Base-by-base conservation (phyloP, 78 protist species). In the Emiliania huxleyi region DNA sequence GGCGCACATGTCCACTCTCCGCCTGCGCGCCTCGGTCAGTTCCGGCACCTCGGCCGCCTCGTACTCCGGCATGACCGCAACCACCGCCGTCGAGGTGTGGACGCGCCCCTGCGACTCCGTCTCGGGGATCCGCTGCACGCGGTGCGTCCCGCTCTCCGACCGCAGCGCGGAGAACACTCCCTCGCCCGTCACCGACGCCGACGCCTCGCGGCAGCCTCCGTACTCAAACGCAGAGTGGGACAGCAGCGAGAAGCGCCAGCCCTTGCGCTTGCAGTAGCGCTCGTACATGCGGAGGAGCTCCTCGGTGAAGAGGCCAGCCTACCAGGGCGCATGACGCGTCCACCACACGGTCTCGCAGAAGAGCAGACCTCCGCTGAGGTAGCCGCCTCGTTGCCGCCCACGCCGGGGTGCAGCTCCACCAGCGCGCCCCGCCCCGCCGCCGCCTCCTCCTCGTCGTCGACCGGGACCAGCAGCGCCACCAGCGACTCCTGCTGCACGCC, bases 101-200 rank as follows among this genome's bases (percentile, higher is more conserved):
- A 97, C 93, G 25, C 98, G 42, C 45, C 98, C 99, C 23, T 38
- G 87, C 2, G 93, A 49, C 46, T 98, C 99, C 0, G 98, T 98
- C 12, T 25, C 97, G 5, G 99, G 99, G 0, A 98, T 96, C 37
- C 99, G 87, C 91, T 98, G 99, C 23, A 98, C 98, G 3, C 99
- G 96, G 48, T 98, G 99, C n/a, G 95, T 97, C 26, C 99, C 99
- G 1, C 90, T 52, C 73, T 98, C 99, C 33, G 56, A 56, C n/a
- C 93, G 90, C 44, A 98, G 93, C 29, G 46, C n/a, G 0, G 94
- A 94, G 91, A 91, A 97, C 26, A 95, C 98, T 23, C 94, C 96
- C 49, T n/a, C 69, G 15, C 98, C 98, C 0, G 71, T 40, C 0
- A 97, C 52, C 29, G 42, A 3, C 18, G 95, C 95, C 0, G 91